phyloP scores from a whole-genome alignment of 345 rosid species.

The Triadica sebifera region DNA sequence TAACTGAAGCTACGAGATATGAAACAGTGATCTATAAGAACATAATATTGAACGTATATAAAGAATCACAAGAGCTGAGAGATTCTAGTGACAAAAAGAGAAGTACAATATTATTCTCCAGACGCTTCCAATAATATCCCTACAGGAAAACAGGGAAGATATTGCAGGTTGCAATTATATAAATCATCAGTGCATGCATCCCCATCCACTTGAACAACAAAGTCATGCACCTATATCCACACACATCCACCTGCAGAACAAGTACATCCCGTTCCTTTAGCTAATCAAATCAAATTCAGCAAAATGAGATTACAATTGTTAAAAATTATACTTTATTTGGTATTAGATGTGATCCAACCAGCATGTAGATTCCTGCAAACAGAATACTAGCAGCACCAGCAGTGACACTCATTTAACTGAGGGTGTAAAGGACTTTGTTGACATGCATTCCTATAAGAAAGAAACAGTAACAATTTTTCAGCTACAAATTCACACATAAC shows the following conservation, averaged over 20 bases:
- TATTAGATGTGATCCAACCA: slow-evolving; percentile 41
- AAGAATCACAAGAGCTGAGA: background rate
- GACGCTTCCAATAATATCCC: slow-evolving; percentile 77
- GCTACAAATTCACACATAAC: background rate
- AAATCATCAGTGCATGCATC: slow-evolving; percentile 65
- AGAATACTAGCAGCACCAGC: slow-evolving; percentile 73
- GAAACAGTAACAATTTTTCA: background rate
- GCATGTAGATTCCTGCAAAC: slow-evolving; percentile 54
- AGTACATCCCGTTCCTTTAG: background rate
- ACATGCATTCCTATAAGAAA: slow-evolving; percentile 61
- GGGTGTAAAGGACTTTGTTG: slow-evolving; percentile 78
- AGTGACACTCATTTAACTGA: slow-evolving; percentile 76
- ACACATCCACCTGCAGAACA: slow-evolving; percentile 54
- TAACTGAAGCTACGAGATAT: slow-evolving; percentile 37
- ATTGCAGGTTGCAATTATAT: slow-evolving; percentile 60
- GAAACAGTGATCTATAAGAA: background rate
- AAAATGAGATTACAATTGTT: too few species aligned
- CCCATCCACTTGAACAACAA: slow-evolving; percentile 82
- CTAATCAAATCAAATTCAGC: background rate
- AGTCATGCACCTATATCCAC: slow-evolving; percentile 44
- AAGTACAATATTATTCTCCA: slow-evolving; percentile 64
- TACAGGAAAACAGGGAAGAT: slow-evolving; percentile 57
- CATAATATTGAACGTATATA: too few species aligned
- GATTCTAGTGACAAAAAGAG: background rate
- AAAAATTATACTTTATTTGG: too few species aligned